Percentiles rank a stretch among this genome's conserved stretches.
Conservation (phyloP, 768 basidiomycete genomes). For the Psilocybe azurescens region DNA sequence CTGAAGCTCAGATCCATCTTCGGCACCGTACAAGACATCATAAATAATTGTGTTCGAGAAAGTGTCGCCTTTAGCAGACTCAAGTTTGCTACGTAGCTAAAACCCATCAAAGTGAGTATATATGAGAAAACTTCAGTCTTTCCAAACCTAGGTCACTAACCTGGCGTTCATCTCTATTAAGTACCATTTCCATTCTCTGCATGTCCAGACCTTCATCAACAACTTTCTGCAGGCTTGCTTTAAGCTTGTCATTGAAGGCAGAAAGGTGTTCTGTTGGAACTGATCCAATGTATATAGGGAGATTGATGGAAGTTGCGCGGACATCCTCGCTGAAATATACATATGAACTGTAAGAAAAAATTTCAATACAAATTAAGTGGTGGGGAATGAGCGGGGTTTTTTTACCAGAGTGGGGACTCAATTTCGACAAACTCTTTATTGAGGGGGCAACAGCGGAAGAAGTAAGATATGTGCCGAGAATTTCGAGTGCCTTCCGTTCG, state of each 20-base stretch:
- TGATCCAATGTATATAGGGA: conserved; percentile 82
- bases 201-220: conserved; percentile 84
- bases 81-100: conserved; percentile 82
- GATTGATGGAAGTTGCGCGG: conserved; percentile 71
- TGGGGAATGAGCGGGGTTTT: not conserved
- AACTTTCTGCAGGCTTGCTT: conserved; percentile 71
- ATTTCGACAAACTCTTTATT: conserved; percentile 95
- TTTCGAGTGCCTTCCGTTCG: conserved; percentile 83
- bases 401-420: conserved; percentile 86
- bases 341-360: conserved; percentile 60
- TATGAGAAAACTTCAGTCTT: not conserved
- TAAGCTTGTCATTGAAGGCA: conserved; percentile 71
- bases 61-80: conserved; percentile 82
- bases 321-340: conserved; percentile 85
- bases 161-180: conserved; percentile 89
- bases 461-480: conserved; percentile 88
- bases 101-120: conserved; percentile 10
- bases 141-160: conserved; percentile 36
- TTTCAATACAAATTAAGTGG: not conserved
- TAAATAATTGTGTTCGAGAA: conserved; percentile 77
- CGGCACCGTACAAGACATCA: conserved; percentile 87
- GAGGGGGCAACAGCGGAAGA: conserved; percentile 78
- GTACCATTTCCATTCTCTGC: conserved; percentile 85
- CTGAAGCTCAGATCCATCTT: conserved; percentile 80
- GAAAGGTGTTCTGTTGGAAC: conserved; percentile 83